A percentile compares a stretch with the other conserved stretches of the same genome.
phyloP scores from a whole-genome alignment of 2,329 filamentous ascomycete species.

The Elsinoe arachidis region DNA sequence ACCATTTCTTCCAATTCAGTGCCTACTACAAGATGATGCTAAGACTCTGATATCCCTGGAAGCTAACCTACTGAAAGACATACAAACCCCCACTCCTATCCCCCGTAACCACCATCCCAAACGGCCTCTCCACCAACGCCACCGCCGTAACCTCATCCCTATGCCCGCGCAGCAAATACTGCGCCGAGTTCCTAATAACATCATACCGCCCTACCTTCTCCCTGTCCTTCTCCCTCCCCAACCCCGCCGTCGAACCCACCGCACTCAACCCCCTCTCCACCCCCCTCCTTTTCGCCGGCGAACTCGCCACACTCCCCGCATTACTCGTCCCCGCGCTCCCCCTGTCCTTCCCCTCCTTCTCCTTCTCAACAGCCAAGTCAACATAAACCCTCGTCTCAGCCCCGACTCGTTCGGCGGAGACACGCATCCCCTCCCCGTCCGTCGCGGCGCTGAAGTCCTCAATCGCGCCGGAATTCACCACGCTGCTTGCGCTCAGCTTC shows the following conservation, averaged over 20 bases:
- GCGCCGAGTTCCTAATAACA: constrained; percentile 79
- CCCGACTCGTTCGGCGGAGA: constrained; percentile 40
- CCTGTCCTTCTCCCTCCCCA: constrained; percentile 37
- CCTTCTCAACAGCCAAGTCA: constrained; percentile 23
- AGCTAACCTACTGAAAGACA: constrained; percentile 55
- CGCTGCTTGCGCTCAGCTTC: constrained; percentile 64
- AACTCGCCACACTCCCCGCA: constrained; percentile 7
- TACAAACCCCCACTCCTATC: constrained; percentile 86
- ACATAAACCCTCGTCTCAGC: constrained; percentile 34
- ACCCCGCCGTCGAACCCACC: constrained; percentile 3
- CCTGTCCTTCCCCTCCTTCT: constrained; percentile 18
- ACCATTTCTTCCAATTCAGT: background rate
- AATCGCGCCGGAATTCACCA: constrained; percentile 68
- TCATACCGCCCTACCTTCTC: constrained; percentile 55
- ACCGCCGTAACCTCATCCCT: constrained; percentile 82
- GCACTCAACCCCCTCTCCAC: constrained; percentile 11
- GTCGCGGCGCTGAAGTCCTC: constrained; percentile 5
- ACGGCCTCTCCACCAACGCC: constrained; percentile 78
- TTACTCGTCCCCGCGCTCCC: constrained; percentile 17
- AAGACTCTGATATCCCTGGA: no score
- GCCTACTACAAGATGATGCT: no score
- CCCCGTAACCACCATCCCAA: constrained; percentile 84
- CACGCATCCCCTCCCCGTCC: constrained; percentile 66
- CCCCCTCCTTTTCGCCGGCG: constrained; percentile 29
- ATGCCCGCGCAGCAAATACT: constrained; percentile 76